Evolutionary conservation across 2,329 filamentous ascomycete species (phyloP).

Genomic region (Cytospora mali): DNA sequence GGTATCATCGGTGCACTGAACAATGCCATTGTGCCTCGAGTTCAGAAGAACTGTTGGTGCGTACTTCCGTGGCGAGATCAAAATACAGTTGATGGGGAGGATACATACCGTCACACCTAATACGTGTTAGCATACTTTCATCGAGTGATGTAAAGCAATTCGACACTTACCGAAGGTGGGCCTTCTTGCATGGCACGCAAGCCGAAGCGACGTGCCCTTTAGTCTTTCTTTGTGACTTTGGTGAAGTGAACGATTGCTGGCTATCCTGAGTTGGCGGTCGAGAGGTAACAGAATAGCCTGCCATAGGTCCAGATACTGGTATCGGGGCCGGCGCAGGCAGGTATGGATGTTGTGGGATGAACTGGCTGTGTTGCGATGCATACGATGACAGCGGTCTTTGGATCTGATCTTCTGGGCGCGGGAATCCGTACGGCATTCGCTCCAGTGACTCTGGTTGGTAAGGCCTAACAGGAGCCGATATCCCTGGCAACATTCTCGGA

Average conservation of each 20-base stretch:
- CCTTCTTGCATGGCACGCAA: slow-evolving; percentile 83
- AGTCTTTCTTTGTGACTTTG: slow-evolving; percentile 67
- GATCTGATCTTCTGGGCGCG: slow-evolving; percentile 42
- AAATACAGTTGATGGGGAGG: slow-evolving; percentile 24
- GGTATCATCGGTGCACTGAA: background rate
- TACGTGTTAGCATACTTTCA: slow-evolving; percentile 37
- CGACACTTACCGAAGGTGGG: slow-evolving; percentile 67
- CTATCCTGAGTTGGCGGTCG: slow-evolving; percentile 47
- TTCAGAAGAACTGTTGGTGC: background rate
- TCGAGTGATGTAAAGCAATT: slow-evolving; percentile 19
- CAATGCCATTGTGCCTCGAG: background rate
- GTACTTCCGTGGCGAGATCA: slow-evolving; percentile 8
- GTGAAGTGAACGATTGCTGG: slow-evolving; percentile 51
- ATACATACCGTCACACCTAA: slow-evolving; percentile 66
- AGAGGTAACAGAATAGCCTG: slow-evolving; percentile 37
- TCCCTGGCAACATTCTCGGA: slow-evolving; percentile 37
- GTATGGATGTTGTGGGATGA: slow-evolving; percentile 38
- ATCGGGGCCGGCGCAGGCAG: slow-evolving; percentile 31
- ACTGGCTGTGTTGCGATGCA: slow-evolving; percentile 37
- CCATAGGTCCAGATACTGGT: slow-evolving; percentile 41
- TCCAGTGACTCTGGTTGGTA: slow-evolving; percentile 45
- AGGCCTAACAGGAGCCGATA: slow-evolving; percentile 40
- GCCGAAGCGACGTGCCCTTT: slow-evolving; percentile 84
- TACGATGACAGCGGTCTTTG: slow-evolving; percentile 39
- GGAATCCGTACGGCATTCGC: slow-evolving; percentile 44